These are phyloP conservation scores for Xylaria hypoxylon DNA, from an alignment of 2,329 filamentous ascomycete species.

Conservation along the genomic window DNA sequence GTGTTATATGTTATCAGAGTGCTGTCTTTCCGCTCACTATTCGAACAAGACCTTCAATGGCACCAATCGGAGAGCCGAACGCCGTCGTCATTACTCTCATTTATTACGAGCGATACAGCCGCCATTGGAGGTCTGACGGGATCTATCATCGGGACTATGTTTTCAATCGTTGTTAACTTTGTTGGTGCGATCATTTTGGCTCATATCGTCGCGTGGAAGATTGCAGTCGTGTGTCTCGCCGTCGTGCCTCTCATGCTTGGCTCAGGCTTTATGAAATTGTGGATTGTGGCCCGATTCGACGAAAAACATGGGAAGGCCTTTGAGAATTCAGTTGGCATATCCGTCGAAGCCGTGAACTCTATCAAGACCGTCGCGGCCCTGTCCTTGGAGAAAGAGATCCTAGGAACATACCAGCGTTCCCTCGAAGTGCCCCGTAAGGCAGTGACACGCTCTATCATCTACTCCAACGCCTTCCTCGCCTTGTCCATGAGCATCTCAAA, in stretches of 20 bases:
- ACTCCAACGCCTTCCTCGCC: constrained; percentile 70
- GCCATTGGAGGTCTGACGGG: constrained; percentile 76
- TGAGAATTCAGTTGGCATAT: constrained; percentile 70
- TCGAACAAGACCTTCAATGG: constrained; percentile 76
- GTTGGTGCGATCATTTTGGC: constrained; percentile 75
- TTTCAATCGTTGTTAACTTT: constrained; percentile 76
- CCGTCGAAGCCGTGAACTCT: constrained; percentile 73
- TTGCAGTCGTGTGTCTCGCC: constrained; percentile 77
- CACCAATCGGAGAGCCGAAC: constrained; percentile 74
- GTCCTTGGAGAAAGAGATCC: constrained; percentile 64
- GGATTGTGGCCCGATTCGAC: constrained; percentile 70
- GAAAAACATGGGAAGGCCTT: constrained; percentile 73
- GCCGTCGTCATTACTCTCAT: constrained; percentile 70
- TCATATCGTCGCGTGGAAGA: constrained; percentile 80
- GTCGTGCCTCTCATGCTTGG: constrained; percentile 76
- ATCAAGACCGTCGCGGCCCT: constrained; percentile 72
- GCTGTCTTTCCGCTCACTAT: constrained; percentile 72
- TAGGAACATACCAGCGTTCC: constrained; percentile 64
- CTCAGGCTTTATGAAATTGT: constrained; percentile 76
- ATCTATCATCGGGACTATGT: constrained; percentile 75
- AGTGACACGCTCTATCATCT: constrained; percentile 61
- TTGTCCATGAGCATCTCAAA: constrained; percentile 71
- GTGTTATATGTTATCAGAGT: constrained; percentile 72
- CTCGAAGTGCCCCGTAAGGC: constrained; percentile 65
- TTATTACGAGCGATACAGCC: constrained; percentile 76